These are phyloP conservation scores for Fusarium sp. DNA, from an alignment of 2,329 filamentous ascomycete species.

Conservation along the genomic window DNA sequence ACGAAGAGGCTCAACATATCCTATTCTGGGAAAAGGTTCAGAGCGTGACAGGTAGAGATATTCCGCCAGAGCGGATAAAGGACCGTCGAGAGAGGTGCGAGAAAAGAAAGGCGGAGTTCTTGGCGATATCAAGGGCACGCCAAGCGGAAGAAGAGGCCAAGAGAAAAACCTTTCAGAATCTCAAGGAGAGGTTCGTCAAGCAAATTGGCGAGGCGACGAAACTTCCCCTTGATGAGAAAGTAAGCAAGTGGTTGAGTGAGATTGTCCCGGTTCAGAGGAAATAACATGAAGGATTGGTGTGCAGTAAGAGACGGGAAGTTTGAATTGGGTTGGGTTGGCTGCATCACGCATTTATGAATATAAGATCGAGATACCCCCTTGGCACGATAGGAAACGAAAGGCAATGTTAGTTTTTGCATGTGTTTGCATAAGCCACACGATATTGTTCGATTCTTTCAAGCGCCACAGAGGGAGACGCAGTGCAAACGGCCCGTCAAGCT, in stretches of 20 bases:
- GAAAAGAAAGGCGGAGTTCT: constrained; percentile 7
- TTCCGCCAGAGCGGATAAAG: constrained; percentile 29
- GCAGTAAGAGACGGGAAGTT: constrained; percentile 18
- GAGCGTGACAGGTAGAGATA: constrained; percentile 19
- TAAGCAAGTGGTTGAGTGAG: constrained; percentile 43
- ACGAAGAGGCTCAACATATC: constrained; percentile 19
- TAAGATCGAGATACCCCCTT: constrained; percentile 42
- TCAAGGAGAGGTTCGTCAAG: constrained; percentile 38
- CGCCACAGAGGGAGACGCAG: constrained; percentile 24
- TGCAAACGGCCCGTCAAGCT: constrained; percentile 7
- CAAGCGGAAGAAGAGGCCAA: constrained; percentile 18
- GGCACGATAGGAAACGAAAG: constrained; percentile 13
- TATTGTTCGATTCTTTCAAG: constrained; percentile 1
- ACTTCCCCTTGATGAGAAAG: constrained; percentile 41
- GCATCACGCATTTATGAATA: constrained; percentile 32
- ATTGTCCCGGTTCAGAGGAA: constrained; percentile 24
- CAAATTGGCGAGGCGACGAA: constrained; percentile 43
- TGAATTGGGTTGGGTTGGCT: constrained; percentile 4
- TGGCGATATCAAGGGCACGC: constrained; percentile 9
- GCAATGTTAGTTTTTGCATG: constrained; percentile 4
- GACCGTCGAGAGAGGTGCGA: not conserved
- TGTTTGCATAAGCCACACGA: constrained; percentile 14
- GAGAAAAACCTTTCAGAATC: constrained; percentile 11
- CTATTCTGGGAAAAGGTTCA: constrained; percentile 35
- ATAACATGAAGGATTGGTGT: not conserved